A percentile compares a stretch with the other conserved stretches of the same genome.
phyloP scores from a whole-genome alignment of 176 grass and related monocot genomes.

The Paspalum vaginatum region DNA sequence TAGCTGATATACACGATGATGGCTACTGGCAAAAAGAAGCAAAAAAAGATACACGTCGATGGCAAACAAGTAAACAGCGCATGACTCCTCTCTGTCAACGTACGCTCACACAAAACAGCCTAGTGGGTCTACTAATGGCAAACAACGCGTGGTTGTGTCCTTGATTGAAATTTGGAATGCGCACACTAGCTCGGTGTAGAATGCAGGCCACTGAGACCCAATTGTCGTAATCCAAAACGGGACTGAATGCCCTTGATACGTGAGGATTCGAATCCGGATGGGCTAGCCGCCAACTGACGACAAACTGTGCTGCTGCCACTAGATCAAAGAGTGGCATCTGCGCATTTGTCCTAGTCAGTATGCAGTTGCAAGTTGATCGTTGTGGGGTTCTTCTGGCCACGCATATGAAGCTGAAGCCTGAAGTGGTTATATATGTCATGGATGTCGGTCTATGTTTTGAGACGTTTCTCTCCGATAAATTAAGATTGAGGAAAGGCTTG shows the following conservation, averaged over 20 bases:
- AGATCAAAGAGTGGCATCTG: not conserved
- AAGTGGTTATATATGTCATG: not conserved
- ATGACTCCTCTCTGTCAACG: conserved; percentile 18
- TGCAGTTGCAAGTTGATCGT: not conserved
- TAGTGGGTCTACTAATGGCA: conserved; percentile 39
- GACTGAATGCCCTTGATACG: not conserved
- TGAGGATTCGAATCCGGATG: not conserved
- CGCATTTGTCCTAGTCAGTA: not conserved
- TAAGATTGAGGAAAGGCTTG: no score
- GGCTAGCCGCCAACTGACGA: not conserved
- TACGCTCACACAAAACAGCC: conserved; percentile 5
- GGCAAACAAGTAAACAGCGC: not conserved
- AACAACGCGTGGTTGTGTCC: conserved; percentile 11
- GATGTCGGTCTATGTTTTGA: not conserved
- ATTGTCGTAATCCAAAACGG: not conserved
- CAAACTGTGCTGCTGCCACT: no score
- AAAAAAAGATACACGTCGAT: no score
- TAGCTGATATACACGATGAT: conserved; percentile 25
- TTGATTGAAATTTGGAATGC: conserved; percentile 24
- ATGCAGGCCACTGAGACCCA: conserved; percentile 6
- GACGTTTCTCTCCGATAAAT: not conserved
- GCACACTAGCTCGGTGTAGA: not conserved
- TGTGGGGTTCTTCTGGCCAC: not conserved
- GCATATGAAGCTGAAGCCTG: not conserved
- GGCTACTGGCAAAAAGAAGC: not conserved